Conservation (phyloP, 164 flowering plant species). For the Vitis cinerea region DNA sequence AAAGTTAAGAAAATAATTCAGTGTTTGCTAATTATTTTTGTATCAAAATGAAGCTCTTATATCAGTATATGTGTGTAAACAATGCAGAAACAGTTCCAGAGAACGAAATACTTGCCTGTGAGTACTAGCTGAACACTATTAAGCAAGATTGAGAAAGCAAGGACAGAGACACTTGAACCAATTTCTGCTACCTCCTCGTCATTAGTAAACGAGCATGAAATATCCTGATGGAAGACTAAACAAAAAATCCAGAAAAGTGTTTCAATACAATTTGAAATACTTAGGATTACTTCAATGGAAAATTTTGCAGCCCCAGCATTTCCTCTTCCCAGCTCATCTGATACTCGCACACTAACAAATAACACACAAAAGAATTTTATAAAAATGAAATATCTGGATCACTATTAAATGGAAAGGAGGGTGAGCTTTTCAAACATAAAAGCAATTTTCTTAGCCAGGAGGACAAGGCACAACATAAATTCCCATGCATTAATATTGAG, state of each 20-base stretch:
- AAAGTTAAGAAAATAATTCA: too few species aligned
- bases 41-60: too few species aligned
- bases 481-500: constrained; percentile 27
- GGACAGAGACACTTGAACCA: constrained; percentile 23
- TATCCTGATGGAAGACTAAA: constrained; percentile 15
- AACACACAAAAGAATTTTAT: neutral
- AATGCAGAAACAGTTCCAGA: too few species aligned
- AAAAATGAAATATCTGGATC: neutral
- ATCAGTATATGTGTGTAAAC: too few species aligned
- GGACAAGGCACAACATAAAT: constrained; percentile 24
- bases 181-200: constrained; percentile 17
- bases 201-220: constrained; percentile 20
- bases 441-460: constrained; percentile 3
- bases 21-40: neutral
- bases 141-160: constrained; percentile 28
- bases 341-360: constrained; percentile 23
- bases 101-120: constrained; percentile 14
- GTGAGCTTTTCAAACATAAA: too few species aligned
- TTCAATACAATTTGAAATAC: constrained; percentile 17
- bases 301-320: constrained; percentile 26
- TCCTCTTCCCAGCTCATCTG: constrained; percentile 38
- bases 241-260: constrained; percentile 17
- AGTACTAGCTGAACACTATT: constrained; percentile 33
- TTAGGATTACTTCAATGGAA: constrained; percentile 15
- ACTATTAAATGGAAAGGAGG: too few species aligned